Evolutionary conservation across 2,329 filamentous ascomycete species (phyloP).

Genomic region (Aspergillus sclerotialis): DNA sequence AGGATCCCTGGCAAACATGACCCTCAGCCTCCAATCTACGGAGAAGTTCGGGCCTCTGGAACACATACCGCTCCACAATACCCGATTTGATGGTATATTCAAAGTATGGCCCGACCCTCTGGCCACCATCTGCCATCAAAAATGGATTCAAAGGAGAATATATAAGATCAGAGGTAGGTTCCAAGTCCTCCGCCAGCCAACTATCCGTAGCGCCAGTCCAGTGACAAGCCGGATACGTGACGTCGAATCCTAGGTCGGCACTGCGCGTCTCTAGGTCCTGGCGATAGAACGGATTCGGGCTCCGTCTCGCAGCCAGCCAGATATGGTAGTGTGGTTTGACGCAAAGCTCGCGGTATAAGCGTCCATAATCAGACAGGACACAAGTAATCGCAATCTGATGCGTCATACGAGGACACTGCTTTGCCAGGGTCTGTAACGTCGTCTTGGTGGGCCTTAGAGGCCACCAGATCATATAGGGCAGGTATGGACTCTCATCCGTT

Average conservation of each 20-base stretch:
- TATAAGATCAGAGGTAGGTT: no score
- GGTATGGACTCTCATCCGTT: slow-evolving; percentile 4
- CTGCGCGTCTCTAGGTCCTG: slow-evolving; percentile 6
- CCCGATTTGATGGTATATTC: no score
- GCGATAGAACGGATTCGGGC: slow-evolving; percentile 9
- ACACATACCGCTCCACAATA: no score
- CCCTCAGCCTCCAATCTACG: no score
- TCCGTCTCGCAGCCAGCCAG: slow-evolving; percentile 6
- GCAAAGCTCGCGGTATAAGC: slow-evolving; percentile 1
- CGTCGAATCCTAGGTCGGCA: background rate
- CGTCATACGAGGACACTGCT: slow-evolving; percentile 9
- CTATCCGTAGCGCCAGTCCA: no score
- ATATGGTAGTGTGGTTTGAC: slow-evolving; percentile 3
- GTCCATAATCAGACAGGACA: slow-evolving; percentile 6
- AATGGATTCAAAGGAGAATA: no score
- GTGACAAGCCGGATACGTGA: no score
- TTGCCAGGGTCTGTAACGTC: slow-evolving; percentile 4
- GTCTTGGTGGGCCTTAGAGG: slow-evolving; percentile 4
- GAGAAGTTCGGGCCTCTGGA: no score
- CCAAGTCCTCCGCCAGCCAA: no score
- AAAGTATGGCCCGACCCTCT: no score
- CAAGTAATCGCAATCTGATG: slow-evolving; percentile 7
- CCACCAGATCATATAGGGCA: slow-evolving; percentile 10
- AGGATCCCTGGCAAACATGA: no score
- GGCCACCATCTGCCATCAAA: no score